Conservation (phyloP, 1,284 basidiomycete species). For the Fomitopsis palustris region DNA sequence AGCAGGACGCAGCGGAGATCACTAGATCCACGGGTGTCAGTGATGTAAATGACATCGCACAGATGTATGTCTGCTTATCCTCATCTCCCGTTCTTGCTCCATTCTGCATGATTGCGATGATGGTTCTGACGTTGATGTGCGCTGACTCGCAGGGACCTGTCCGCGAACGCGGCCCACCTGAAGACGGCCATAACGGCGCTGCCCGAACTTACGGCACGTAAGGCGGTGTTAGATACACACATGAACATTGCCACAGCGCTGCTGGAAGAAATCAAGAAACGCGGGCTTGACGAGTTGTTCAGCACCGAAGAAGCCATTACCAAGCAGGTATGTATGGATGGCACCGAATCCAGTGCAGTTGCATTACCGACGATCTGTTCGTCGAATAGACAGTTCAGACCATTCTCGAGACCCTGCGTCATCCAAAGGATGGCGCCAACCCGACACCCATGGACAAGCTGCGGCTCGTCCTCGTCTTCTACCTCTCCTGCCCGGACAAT, state of each 20-base stretch:
- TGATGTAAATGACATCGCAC: slow-evolving; percentile 92
- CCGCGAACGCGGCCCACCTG: slow-evolving; percentile 91
- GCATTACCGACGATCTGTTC: not conserved
- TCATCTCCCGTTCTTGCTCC: not conserved
- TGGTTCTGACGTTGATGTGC: not conserved
- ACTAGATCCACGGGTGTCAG: slow-evolving; percentile 95
- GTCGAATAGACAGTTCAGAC: slow-evolving; percentile 62
- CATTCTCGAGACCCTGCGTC: slow-evolving; percentile 80
- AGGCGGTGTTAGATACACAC: slow-evolving; percentile 95
- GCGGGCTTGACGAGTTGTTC: slow-evolving; percentile 95
- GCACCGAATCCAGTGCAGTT: not conserved
- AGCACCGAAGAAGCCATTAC: slow-evolving; percentile 91
- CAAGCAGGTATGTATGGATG: slow-evolving; percentile 57
- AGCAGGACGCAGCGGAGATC: slow-evolving; percentile 95
- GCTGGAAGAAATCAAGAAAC: slow-evolving; percentile 93
- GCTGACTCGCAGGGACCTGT: slow-evolving; percentile 67
- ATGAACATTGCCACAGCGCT: slow-evolving; percentile 99
- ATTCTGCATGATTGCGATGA: not conserved
- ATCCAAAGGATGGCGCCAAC: slow-evolving; percentile 58
- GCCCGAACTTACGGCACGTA: slow-evolving; percentile 96
- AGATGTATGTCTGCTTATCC: slow-evolving; percentile 53
- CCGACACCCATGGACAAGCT: slow-evolving; percentile 87
- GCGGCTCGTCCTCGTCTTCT: slow-evolving; percentile 91
- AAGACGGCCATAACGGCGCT: slow-evolving; percentile 98
- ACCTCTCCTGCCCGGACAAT: slow-evolving; percentile 82